Conservation (phyloP, 371 early-diverging fungal species). For the Apophysomyces variabilis region DNA sequence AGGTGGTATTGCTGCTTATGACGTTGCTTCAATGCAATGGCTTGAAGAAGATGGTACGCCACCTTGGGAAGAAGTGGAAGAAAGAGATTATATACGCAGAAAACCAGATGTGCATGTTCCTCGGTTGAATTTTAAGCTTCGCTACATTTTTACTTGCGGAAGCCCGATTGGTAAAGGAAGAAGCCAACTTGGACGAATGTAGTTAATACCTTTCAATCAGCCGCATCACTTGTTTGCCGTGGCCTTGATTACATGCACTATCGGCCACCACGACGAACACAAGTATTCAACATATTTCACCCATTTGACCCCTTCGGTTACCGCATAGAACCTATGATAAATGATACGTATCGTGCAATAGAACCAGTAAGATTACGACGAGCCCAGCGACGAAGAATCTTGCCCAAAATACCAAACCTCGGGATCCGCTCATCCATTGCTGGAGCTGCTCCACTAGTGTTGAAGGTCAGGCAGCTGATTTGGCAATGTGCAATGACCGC, state of each 20-base stretch:
- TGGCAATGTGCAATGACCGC: constrained; percentile 23
- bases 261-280: constrained; percentile 56
- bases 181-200: background rate
- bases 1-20: constrained; percentile 70
- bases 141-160: constrained; percentile 59
- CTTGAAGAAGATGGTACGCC: constrained; percentile 34
- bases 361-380: constrained; percentile 48
- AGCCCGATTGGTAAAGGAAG: constrained; percentile 57
- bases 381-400: constrained; percentile 17
- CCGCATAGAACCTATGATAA: constrained; percentile 69
- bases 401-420: constrained; percentile 36
- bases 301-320: constrained; percentile 76
- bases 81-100: constrained; percentile 10
- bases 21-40: constrained; percentile 57
- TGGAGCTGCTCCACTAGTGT: constrained; percentile 26
- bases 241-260: constrained; percentile 57
- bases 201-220: constrained; percentile 28
- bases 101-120: constrained; percentile 26
- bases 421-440: constrained; percentile 37
- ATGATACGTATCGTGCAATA: constrained; percentile 53
- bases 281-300: constrained; percentile 68
- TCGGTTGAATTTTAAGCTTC: constrained; percentile 41
- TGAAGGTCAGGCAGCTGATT: constrained; percentile 19
- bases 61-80: constrained; percentile 21
- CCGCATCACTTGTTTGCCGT: constrained; percentile 65